Percentiles rank a stretch among this genome's conserved stretches.
These are phyloP conservation scores for Emergomyces orientalis DNA, from an alignment of 2,329 filamentous ascomycete genomes.

Conservation along the genomic window DNA sequence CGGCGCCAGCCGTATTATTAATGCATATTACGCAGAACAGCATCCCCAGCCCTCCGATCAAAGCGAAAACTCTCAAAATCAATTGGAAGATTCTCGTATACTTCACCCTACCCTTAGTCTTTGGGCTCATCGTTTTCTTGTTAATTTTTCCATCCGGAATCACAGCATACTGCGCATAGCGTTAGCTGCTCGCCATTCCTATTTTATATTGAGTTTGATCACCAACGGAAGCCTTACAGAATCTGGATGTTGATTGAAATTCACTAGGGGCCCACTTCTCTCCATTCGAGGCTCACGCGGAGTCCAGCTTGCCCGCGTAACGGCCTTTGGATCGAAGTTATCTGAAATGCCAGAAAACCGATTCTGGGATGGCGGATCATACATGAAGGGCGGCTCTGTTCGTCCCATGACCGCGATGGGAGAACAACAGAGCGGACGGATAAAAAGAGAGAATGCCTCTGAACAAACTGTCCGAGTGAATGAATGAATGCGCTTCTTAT, in stretches of 20 bases:
- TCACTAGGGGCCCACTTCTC: constrained; percentile 64
- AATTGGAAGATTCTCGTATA: constrained; percentile 61
- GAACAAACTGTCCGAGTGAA: background rate
- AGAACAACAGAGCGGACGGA: constrained; percentile 21
- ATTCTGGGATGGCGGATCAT: constrained; percentile 49
- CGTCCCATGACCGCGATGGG: constrained; percentile 39
- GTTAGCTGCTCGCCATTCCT: constrained; percentile 3
- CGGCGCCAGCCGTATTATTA: constrained; percentile 52
- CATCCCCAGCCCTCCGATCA: constrained; percentile 61
- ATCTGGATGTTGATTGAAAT: constrained; percentile 81
- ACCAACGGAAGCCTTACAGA: constrained; percentile 41
- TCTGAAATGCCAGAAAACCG: constrained; percentile 43
- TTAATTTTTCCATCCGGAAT: constrained; percentile 53
- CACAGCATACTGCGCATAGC: constrained; percentile 37
- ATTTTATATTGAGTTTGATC: constrained; percentile 6
- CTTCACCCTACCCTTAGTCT: constrained; percentile 62
- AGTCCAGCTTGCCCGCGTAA: constrained; percentile 69
- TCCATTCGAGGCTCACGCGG: constrained; percentile 51
- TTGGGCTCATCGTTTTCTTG: constrained; percentile 57
- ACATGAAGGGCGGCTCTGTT: constrained; percentile 61
- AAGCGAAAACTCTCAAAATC: constrained; percentile 54
- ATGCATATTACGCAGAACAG: constrained; percentile 71
- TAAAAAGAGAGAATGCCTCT: constrained; percentile 7
- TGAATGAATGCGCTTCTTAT: background rate
- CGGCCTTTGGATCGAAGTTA: constrained; percentile 77